Conservation (phyloP, 768 basidiomycete species). For the Termitomyces sp. region DNA sequence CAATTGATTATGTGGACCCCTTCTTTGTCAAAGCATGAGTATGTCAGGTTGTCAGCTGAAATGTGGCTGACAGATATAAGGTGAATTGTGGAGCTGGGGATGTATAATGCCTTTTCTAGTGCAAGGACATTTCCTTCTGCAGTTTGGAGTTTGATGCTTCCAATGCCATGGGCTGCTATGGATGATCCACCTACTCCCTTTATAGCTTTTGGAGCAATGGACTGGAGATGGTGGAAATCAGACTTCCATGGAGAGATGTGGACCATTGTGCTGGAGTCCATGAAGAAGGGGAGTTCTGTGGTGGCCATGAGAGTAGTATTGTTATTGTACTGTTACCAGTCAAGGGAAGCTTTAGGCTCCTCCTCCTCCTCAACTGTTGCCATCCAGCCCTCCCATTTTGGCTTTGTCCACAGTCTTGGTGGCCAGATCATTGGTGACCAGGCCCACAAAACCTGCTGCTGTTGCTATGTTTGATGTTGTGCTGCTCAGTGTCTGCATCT, state of each 20-base stretch:
- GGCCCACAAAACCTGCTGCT: background rate
- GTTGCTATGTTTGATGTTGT: background rate
- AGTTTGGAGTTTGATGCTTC: too few relatives aligned
- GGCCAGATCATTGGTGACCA: background rate
- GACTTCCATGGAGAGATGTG: too few relatives aligned
- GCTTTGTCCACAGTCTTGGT: background rate
- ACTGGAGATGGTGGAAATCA: background rate
- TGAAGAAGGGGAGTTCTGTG: background rate
- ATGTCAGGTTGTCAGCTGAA: too few relatives aligned
- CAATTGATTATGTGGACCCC: too few relatives aligned
- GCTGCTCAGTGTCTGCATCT: background rate
- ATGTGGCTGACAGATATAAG: too few relatives aligned
- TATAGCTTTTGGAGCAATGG: background rate
- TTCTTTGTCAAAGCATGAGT: too few relatives aligned
- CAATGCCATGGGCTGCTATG: too few relatives aligned
- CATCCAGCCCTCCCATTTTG: background rate
- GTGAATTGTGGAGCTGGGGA: too few relatives aligned
- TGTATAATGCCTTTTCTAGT: too few relatives aligned
- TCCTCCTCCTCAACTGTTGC: background rate
- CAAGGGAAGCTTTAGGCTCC: too few relatives aligned
- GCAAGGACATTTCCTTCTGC: too few relatives aligned
- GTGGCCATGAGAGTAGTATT: background rate
- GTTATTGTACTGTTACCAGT: background rate
- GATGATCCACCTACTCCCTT: background rate
- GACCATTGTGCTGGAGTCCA: background rate